Evolutionary conservation across 495 filamentous ascomycete species (phyloP), one percentile per base, ranked within the genome.

Genomic region (Hyphodiscus hymeniophilus): DNA sequence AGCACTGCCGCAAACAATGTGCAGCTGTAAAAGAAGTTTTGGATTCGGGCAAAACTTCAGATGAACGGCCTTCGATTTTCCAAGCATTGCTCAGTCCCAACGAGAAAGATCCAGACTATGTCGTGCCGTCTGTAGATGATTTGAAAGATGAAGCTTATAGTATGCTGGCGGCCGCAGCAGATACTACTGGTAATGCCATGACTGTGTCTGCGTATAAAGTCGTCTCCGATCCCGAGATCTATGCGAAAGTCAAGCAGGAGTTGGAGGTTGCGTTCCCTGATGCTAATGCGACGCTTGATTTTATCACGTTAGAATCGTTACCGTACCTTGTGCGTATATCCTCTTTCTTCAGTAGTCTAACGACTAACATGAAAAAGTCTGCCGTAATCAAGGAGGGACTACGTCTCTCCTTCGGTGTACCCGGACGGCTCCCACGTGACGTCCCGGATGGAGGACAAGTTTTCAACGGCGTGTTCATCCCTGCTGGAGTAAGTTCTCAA

Each of bases 131-230:
- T 12, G 42, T 46, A n/a, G 53, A 62, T 36, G 15, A 48, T 11
- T 45, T 66, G 47, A 50, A 61, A 34, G 58, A 61, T 20, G 67
- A 69, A 50, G 65, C 62, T 1, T 62, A 61, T 23, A 58, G 58
- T 11, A 42, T 69, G 12, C 52, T 67, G n/a, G 64, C 58, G 0
- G 67, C 65, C 1, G 62, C 64, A 0, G 49, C 64, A 0, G 69
- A 70, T 41, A 72, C 67, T 0, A 69, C 69, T 2, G 66, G 63
- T 0, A 63, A 65, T 48, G 65, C 64, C 0, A 45, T 62, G 41
- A 67, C 57, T 0, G 56, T 65, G 16, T 62, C 64, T 8, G 38
- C 58, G 0, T 70, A 65, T 42, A 56, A 71, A 23, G 57, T 67
- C n/a, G 40, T 70, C 7, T 38, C 34, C 18, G 63, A 60, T 34